Evolutionary conservation across 176 grass and related monocot genomes (phyloP).

Genomic region (Neostapfia colusana): DNA sequence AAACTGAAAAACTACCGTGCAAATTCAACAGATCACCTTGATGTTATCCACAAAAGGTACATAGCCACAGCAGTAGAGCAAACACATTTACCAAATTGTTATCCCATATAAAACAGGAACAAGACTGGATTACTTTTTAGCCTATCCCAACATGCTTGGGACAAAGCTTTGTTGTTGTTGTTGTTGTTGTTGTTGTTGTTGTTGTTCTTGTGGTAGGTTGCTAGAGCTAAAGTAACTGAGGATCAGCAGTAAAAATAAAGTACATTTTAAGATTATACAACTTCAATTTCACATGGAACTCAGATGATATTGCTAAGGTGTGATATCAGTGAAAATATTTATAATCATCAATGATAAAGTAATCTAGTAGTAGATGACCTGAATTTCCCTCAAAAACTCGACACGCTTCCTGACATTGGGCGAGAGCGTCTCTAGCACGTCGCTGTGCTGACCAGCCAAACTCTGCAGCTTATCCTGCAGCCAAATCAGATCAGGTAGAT

Average conservation of each 20-base stretch:
- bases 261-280: background rate
- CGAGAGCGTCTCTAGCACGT: conserved; percentile 56
- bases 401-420: conserved; percentile 81
- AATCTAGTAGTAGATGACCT: conserved; percentile 43
- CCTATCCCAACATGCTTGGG: too few relatives aligned
- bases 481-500: conserved; percentile 29
- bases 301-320: background rate
- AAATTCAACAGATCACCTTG: background rate
- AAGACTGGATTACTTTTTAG: background rate
- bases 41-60: background rate
- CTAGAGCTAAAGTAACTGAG: background rate
- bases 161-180: too few relatives aligned
- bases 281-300: background rate
- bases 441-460: conserved; percentile 60
- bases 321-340: background rate
- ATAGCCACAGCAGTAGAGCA: background rate
- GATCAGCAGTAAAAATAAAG: background rate
- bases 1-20: background rate
- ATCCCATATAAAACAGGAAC: too few relatives aligned
- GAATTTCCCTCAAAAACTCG: conserved; percentile 62
- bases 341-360: background rate
- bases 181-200: too few relatives aligned
- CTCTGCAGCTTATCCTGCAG: conserved; percentile 73
- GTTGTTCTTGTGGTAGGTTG: too few relatives aligned
- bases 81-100: background rate